Conservation (phyloP, 768 basidiomycete species). For the Mycena kentingensis region DNA sequence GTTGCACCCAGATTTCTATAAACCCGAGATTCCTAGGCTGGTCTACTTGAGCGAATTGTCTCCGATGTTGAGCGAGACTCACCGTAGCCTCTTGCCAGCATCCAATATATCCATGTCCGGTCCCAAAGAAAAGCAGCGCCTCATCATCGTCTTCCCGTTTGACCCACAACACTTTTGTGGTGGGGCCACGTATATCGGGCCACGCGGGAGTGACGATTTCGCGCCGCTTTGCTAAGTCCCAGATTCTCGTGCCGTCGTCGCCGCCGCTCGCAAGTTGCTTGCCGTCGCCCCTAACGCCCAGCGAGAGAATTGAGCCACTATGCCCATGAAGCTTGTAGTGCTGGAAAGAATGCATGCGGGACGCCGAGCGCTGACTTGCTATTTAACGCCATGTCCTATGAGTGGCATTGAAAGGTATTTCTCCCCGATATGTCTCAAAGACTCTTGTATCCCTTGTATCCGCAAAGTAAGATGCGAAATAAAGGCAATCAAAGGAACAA, state of each 20-base stretch:
- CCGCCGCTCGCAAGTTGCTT: conserved; percentile 8
- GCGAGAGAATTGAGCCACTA: neutral
- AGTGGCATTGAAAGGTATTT: no score
- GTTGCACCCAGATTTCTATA: neutral
- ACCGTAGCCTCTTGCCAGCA: neutral
- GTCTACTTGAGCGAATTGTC: no score
- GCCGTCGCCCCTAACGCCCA: conserved; percentile 5
- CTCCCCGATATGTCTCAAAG: no score
- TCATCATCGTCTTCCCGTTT: conserved; percentile 2
- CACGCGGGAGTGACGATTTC: neutral
- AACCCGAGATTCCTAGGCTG: neutral
- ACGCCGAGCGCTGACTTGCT: no score
- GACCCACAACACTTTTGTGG: neutral
- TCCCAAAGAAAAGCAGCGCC: conserved; percentile 1
- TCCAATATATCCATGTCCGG: neutral
- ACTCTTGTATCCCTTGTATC: no score
- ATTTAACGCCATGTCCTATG: no score
- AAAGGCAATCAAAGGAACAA: no score
- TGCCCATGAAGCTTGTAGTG: no score
- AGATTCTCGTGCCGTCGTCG: conserved; percentile 2
- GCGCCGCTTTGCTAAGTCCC: neutral
- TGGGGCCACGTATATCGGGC: neutral
- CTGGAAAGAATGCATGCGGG: no score
- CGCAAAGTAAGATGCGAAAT: no score
- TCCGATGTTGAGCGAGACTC: neutral